Evolutionary conservation across 2,329 filamentous ascomycete genomes (phyloP).

Genomic region (Bipolaris victoriae): DNA sequence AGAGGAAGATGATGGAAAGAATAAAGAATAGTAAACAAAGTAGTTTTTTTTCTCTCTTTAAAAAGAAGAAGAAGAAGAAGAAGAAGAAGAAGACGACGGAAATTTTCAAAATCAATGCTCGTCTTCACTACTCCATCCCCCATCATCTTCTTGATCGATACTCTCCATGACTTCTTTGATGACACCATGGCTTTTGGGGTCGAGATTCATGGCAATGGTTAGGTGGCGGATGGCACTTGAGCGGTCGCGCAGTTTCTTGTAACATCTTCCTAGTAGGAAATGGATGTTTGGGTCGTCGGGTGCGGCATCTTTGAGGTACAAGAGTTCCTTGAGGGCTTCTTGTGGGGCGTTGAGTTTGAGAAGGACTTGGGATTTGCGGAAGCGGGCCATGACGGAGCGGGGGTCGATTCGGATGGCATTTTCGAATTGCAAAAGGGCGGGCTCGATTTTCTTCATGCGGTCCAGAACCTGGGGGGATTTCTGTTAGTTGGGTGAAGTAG

Average conservation of each 20-base stretch:
- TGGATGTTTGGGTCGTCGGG: slow-evolving; percentile 96
- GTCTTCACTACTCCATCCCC: slow-evolving; percentile 43
- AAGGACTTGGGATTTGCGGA: slow-evolving; percentile 89
- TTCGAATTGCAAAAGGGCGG: slow-evolving; percentile 80
- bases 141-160: slow-evolving; percentile 74
- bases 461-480: slow-evolving; percentile 64
- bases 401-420: slow-evolving; percentile 84
- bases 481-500: background rate
- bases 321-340: slow-evolving; percentile 79
- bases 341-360: slow-evolving; percentile 74
- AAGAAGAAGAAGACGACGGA: background rate
- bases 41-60: too few species aligned
- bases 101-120: slow-evolving; percentile 25
- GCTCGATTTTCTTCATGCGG: slow-evolving; percentile 80
- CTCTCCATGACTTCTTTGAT: slow-evolving; percentile 98
- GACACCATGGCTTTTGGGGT: slow-evolving; percentile 92
- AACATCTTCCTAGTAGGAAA: slow-evolving; percentile 84
- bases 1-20: background rate
- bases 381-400: slow-evolving; percentile 79
- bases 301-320: slow-evolving; percentile 86
- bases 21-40: background rate
- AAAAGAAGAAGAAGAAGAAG: background rate
- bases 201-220: slow-evolving; percentile 91
- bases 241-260: slow-evolving; percentile 64
- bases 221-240: slow-evolving; percentile 88